Evolutionary conservation across 164 flowering plant genomes (phyloP), one percentile per base, ranked within the genome.

Genomic region (Liriodendron chinense): DNA sequence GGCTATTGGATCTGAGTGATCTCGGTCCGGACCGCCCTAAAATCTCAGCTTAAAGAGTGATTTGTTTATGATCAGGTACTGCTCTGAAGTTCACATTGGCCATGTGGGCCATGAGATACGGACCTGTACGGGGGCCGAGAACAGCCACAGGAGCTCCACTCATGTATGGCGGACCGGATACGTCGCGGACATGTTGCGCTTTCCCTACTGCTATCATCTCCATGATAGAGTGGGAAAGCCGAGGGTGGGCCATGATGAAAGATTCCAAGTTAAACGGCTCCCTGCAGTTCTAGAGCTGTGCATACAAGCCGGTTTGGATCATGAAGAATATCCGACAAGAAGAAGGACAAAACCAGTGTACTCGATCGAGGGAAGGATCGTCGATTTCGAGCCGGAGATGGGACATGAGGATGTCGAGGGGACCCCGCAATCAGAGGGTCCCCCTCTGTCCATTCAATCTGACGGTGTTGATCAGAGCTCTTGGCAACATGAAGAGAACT

Each of bases 241-340:
- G 7, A 86, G 98, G 77, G 86, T 95, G 71, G 81, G 77, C 13
- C 98, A 95, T 77, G 83, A 90, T 61, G 98, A 95, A 76, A 87
- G 84, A 77, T 77, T 67, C 21, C 73, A 49, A 64, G 82, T 89
- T 26, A 76, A 73, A 1, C 80, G 84, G 34, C 82, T 95, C 63
- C 94, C 96, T 61, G 98, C 98, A 9, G 75, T 95, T 75, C 76
- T 95, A 14, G 99, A 95, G 84, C 92, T 93, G 12, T 93, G 99
- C 68, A 87, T 93, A 78, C 99, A 95, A 74, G 97, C 98, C 74
- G 99, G 98, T 65, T 70, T 95, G 5, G 89, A 92, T 68, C 82
- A 89, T 68, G 82, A 81, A 56, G 84, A 87, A 78, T 89, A 82
- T 72, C 96, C 94, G 48, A 76, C 92, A 1, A 88, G 75, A 83